A percentile compares a stretch with the other conserved stretches of the same genome.
phyloP scores from a whole-genome alignment of 1,284 basidiomycete species.

The Rhodotorula sp. region DNA sequence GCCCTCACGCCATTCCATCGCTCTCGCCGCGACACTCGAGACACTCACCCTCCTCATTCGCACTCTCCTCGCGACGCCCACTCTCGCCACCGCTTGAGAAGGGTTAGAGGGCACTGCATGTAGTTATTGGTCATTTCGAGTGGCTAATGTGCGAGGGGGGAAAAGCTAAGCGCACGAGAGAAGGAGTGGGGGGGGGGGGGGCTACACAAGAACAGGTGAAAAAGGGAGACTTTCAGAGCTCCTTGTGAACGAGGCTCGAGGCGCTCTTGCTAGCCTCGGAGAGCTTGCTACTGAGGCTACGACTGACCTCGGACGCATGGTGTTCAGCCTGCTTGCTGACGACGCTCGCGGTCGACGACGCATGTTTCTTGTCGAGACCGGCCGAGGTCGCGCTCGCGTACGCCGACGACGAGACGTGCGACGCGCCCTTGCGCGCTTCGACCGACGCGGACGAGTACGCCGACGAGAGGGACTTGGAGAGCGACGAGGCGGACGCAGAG shows the following conservation, averaged over 20 bases:
- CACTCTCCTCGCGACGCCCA: no score
- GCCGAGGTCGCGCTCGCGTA: slow-evolving; percentile 15
- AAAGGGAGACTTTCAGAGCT: slow-evolving; percentile 9
- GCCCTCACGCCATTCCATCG: no score
- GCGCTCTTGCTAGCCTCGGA: slow-evolving; percentile 22
- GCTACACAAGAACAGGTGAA: neutral
- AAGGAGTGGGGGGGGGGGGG: neutral
- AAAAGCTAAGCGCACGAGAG: neutral
- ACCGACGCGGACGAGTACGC: slow-evolving; percentile 9
- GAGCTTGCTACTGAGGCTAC: slow-evolving; percentile 1
- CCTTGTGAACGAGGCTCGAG: slow-evolving; percentile 15
- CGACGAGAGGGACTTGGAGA: slow-evolving; percentile 19
- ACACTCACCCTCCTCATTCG: no score
- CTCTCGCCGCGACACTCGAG: no score
- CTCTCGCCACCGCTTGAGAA: no score
- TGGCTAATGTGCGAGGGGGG: neutral
- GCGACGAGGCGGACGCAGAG: slow-evolving; percentile 28
- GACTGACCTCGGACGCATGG: slow-evolving; percentile 23
- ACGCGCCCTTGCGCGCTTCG: slow-evolving; percentile 2
- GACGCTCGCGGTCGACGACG: slow-evolving; percentile 13
- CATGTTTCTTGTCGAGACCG: slow-evolving; percentile 12
- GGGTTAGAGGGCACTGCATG: no score
- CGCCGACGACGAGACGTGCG: slow-evolving; percentile 5
- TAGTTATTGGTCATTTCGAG: no score
- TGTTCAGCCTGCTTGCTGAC: slow-evolving; percentile 34